phyloP scores from a whole-genome alignment of 768 basidiomycete species.

The Leucosporidium yakuticum region DNA sequence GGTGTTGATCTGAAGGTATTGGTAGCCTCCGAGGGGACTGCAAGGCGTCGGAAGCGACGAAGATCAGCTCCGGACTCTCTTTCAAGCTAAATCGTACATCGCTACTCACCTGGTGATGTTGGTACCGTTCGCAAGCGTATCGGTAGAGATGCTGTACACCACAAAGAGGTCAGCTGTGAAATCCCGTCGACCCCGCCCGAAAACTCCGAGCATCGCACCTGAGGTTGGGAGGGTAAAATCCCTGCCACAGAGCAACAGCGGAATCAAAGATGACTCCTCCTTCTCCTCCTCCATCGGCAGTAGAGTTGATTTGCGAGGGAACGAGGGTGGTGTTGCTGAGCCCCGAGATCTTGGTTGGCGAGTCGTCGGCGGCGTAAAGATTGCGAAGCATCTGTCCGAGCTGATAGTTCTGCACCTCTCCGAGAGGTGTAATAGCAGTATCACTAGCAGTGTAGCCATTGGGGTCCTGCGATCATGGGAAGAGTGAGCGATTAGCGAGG shows the following conservation, averaged over 20 bases:
- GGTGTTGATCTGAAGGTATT: constrained; percentile 67
- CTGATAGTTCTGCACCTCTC: constrained; percentile 46
- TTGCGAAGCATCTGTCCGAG: constrained; percentile 53
- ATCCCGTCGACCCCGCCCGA: neutral
- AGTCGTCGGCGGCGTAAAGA: constrained; percentile 57
- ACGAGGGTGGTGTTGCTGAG: constrained; percentile 55
- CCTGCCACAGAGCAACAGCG: constrained; percentile 46
- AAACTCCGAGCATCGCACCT: neutral
- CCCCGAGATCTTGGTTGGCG: constrained; percentile 54
- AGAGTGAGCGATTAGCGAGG: neutral
- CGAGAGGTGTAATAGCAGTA: constrained; percentile 52
- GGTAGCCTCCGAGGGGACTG: constrained; percentile 61
- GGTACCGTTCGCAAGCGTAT: constrained; percentile 62
- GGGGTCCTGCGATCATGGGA: constrained; percentile 17
- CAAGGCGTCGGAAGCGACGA: too few relatives aligned
- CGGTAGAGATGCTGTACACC: constrained; percentile 41
- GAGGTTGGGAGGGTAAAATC: constrained; percentile 56
- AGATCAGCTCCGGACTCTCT: too few relatives aligned
- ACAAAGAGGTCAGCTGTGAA: neutral
- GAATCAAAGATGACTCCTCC: constrained; percentile 62
- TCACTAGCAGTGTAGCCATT: constrained; percentile 45
- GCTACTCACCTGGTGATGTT: constrained; percentile 47
- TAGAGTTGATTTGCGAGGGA: constrained; percentile 60
- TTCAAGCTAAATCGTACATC: too few relatives aligned
- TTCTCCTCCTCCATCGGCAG: constrained; percentile 66